Evolutionary conservation across 2,329 filamentous ascomycete genomes (phyloP).

Genomic region (Colletotrichum filicis): DNA sequence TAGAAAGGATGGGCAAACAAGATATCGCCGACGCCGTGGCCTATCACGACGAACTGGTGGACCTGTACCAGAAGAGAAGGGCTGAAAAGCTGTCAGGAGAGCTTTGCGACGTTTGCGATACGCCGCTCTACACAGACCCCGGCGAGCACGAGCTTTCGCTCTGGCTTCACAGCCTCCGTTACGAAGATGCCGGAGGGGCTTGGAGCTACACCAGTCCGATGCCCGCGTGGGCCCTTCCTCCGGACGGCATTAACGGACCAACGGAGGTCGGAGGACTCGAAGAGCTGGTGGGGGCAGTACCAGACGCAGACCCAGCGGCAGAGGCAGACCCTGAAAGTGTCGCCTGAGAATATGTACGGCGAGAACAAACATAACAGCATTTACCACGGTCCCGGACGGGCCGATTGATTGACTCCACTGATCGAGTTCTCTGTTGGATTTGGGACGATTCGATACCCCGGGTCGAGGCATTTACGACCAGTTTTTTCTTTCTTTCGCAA

Average conservation of each 20-base stretch:
- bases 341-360: slow-evolving; percentile 31
- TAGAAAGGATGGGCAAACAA: slow-evolving; percentile 92
- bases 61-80: slow-evolving; percentile 87
- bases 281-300: slow-evolving; percentile 66
- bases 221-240: slow-evolving; percentile 88
- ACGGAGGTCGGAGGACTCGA: slow-evolving; percentile 72
- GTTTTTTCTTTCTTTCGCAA: not conserved
- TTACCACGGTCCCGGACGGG: slow-evolving; percentile 17
- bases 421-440: slow-evolving; percentile 1
- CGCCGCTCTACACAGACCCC: slow-evolving; percentile 92
- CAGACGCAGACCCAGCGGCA: slow-evolving; percentile 49
- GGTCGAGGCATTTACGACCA: slow-evolving; percentile 9
- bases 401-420: slow-evolving; percentile 28
- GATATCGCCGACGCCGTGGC: slow-evolving; percentile 91
- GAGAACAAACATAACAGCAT: slow-evolving; percentile 27
- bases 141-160: slow-evolving; percentile 90
- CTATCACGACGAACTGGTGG: slow-evolving; percentile 94
- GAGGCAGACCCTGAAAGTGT: slow-evolving; percentile 55
- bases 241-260: slow-evolving; percentile 76
- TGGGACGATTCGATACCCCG: slow-evolving; percentile 22
- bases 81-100: slow-evolving; percentile 94
- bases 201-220: slow-evolving; percentile 91
- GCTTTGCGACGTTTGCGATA: slow-evolving; percentile 83
- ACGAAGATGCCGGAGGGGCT: slow-evolving; percentile 82
- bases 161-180: slow-evolving; percentile 92